Evolutionary conservation across 2,329 filamentous ascomycete genomes (phyloP).

Genomic region (Talaromyces sp.): DNA sequence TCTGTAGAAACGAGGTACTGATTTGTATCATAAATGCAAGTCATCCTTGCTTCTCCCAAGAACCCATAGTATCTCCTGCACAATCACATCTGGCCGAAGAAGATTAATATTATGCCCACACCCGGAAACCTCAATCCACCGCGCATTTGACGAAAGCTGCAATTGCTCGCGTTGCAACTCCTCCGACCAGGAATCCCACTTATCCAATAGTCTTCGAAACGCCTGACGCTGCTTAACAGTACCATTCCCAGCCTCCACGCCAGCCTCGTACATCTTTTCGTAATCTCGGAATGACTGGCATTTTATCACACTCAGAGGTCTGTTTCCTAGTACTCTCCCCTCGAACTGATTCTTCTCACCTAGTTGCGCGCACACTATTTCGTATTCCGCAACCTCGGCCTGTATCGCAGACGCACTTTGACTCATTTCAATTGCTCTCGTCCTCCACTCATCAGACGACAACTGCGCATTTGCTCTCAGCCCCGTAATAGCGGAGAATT

Average conservation of each 20-base stretch:
- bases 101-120: conserved; percentile 41
- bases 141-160: conserved; percentile 28
- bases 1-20: neutral
- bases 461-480: conserved; percentile 28
- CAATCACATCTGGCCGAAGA: conserved; percentile 35
- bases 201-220: conserved; percentile 30
- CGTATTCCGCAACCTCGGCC: conserved; percentile 24
- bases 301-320: conserved; percentile 36
- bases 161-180: conserved; percentile 33
- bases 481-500: conserved; percentile 32
- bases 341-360: conserved; percentile 31
- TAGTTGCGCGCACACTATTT: conserved; percentile 28
- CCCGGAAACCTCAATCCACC: conserved; percentile 31
- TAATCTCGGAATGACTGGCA: conserved; percentile 33
- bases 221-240: conserved; percentile 29
- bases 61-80: conserved; percentile 37
- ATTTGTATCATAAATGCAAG: neutral
- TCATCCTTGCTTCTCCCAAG: neutral
- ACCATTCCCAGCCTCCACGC: conserved; percentile 33
- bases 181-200: conserved; percentile 27
- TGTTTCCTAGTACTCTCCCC: conserved; percentile 25
- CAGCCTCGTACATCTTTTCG: conserved; percentile 31
- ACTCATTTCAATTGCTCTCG: conserved; percentile 29
- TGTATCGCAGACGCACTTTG: conserved; percentile 22
- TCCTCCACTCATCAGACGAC: conserved; percentile 34